A percentile compares a stretch with the other conserved stretches of the same genome.
Evolutionary conservation across 2,329 filamentous ascomycete genomes (phyloP).

Genomic region (Teratosphaeriaceae sp.): DNA sequence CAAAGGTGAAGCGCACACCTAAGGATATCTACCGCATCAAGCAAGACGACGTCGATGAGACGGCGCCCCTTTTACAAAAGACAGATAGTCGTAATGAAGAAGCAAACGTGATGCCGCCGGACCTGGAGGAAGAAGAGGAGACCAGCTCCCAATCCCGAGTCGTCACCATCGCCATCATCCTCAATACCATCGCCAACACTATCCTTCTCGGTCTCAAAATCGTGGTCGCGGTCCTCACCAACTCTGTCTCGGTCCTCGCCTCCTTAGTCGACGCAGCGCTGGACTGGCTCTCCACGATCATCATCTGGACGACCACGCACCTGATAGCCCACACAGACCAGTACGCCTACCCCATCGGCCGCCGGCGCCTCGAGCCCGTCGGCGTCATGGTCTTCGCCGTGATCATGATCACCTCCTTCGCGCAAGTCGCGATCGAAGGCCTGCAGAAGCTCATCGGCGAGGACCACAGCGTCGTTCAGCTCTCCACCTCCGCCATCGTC

Average conservation of each 20-base stretch:
- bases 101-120: slow-evolving; percentile 55
- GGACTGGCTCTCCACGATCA: slow-evolving; percentile 54
- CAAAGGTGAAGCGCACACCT: slow-evolving; percentile 67
- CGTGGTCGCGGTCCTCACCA: slow-evolving; percentile 48
- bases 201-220: slow-evolving; percentile 51
- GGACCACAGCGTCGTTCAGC: slow-evolving; percentile 42
- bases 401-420: slow-evolving; percentile 57
- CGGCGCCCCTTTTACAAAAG: slow-evolving; percentile 53
- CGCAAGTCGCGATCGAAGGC: slow-evolving; percentile 56
- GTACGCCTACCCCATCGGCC: slow-evolving; percentile 52
- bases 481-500: slow-evolving; percentile 49
- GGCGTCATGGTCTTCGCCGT: slow-evolving; percentile 58
- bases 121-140: slow-evolving; percentile 60
- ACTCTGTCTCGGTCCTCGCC: slow-evolving; percentile 55
- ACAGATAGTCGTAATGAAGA: slow-evolving; percentile 37
- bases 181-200: slow-evolving; percentile 56
- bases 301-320: slow-evolving; percentile 55
- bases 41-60: slow-evolving; percentile 41
- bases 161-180: slow-evolving; percentile 63
- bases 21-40: slow-evolving; percentile 73
- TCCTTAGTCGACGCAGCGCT: slow-evolving; percentile 56
- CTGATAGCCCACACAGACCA: slow-evolving; percentile 47
- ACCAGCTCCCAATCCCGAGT: slow-evolving; percentile 68
- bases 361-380: slow-evolving; percentile 52
- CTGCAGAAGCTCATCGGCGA: slow-evolving; percentile 49